Conservation (phyloP, 768 basidiomycete species). For the Clitopilus hobsonii region DNA sequence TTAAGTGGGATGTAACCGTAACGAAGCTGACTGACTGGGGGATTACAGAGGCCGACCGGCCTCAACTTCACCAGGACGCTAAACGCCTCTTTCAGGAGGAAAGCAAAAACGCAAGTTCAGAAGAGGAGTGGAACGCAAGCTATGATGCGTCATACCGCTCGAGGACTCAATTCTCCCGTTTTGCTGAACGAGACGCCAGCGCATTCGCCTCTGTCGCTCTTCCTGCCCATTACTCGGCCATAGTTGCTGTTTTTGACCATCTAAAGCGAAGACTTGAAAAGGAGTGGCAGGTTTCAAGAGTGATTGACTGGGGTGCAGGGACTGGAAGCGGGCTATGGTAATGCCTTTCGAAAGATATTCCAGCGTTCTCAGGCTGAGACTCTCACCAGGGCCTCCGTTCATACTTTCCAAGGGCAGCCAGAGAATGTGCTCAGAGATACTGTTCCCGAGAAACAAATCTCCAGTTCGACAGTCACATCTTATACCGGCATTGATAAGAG, state of each 20-base stretch:
- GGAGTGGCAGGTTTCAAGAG: slow-evolving; percentile 51
- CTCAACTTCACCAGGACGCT: slow-evolving; percentile 62
- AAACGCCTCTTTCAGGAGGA: slow-evolving; percentile 56
- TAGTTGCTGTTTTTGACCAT: slow-evolving; percentile 69
- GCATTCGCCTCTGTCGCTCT: slow-evolving; percentile 86
- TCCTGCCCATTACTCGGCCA: slow-evolving; percentile 81
- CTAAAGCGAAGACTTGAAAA: slow-evolving; percentile 58
- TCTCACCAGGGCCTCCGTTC: slow-evolving; percentile 54
- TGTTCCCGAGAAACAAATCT: slow-evolving; percentile 30
- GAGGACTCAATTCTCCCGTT: slow-evolving; percentile 48
- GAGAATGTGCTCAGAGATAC: slow-evolving; percentile 12
- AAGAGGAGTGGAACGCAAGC: slow-evolving; percentile 46
- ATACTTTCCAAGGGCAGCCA: slow-evolving; percentile 51
- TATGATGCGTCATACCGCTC: slow-evolving; percentile 62
- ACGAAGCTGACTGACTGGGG: slow-evolving; percentile 7
- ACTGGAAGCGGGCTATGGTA: slow-evolving; percentile 87
- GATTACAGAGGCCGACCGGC: slow-evolving; percentile 56
- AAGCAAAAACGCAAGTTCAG: slow-evolving; percentile 13
- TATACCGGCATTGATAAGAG: slow-evolving; percentile 81
- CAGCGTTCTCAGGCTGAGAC: slow-evolving; percentile 8
- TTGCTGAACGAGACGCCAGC: slow-evolving; percentile 67
- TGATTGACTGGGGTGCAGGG: slow-evolving; percentile 85
- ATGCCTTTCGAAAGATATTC: slow-evolving; percentile 10
- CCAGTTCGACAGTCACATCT: slow-evolving; percentile 47
- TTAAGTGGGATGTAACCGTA: slow-evolving; percentile 1